phyloP scores from a whole-genome alignment of 2,329 filamentous ascomycete genomes.

The Akanthomyces lecanii region DNA sequence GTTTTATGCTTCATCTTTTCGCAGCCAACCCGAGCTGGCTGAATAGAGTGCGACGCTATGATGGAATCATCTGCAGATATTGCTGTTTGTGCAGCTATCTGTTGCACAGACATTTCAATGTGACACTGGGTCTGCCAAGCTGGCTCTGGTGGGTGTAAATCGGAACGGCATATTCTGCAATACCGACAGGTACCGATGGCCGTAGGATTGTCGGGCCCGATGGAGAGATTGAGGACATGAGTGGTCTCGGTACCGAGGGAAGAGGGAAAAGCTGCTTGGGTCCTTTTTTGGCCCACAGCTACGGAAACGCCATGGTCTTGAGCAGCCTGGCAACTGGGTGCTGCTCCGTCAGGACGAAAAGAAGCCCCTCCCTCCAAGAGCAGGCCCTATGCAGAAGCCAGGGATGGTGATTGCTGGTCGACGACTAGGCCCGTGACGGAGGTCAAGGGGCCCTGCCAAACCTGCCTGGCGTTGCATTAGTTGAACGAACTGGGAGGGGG shows the following conservation, averaged over 20 bases:
- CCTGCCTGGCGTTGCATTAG: constrained; percentile 3
- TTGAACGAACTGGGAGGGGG: constrained; percentile 7
- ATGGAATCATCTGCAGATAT: neutral
- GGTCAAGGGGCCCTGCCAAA: neutral
- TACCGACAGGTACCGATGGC: constrained; percentile 3
- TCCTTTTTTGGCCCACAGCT: neutral
- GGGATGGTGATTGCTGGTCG: neutral
- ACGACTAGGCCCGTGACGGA: neutral
- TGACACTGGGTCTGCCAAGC: neutral
- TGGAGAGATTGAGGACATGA: neutral
- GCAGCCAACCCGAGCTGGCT: too few species aligned
- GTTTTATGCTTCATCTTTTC: neutral
- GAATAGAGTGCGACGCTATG: neutral
- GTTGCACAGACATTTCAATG: neutral
- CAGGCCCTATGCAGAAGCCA: neutral
- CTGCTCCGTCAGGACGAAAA: neutral
- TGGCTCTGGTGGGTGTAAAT: neutral
- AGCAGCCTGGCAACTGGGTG: neutral
- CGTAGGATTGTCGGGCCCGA: neutral
- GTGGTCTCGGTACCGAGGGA: neutral
- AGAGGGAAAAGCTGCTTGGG: neutral
- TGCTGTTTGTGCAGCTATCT: neutral
- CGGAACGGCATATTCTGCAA: neutral
- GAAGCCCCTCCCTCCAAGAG: neutral
- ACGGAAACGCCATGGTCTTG: neutral